Percentiles rank a stretch among this genome's conserved stretches.
These are phyloP conservation scores for Wickerhamiella occidentalis DNA, from an alignment of 805 yeast genomes.

Conservation along the genomic window DNA sequence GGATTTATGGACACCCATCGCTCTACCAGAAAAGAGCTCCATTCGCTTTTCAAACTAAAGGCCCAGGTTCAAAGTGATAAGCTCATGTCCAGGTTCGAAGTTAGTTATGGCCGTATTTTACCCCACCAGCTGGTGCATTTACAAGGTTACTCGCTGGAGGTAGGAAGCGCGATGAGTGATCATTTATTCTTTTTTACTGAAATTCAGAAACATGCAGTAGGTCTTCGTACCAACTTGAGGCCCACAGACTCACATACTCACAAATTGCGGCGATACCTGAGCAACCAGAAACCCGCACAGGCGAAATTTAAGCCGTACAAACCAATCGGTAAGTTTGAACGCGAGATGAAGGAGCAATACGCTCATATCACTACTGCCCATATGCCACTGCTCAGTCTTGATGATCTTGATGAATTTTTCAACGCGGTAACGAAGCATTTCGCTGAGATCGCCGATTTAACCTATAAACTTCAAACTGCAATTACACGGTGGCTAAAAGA, in stretches of 20 bases:
- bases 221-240: neutral
- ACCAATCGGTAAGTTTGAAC: constrained; percentile 7
- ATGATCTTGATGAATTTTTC: constrained; percentile 3
- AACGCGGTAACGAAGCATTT: neutral
- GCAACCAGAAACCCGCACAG: neutral
- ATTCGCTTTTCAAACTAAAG: neutral
- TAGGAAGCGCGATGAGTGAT: constrained; percentile 5
- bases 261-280: constrained; percentile 6
- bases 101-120: neutral
- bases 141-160: neutral
- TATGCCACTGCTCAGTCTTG: neutral
- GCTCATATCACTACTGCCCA: neutral
- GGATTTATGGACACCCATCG: neutral
- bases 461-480: neutral
- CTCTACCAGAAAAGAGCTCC: neutral
- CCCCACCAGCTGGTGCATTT: neutral
- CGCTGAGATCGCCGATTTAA: neutral
- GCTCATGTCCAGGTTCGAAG: constrained; percentile 6
- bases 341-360: constrained; percentile 7
- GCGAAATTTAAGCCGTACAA: neutral
- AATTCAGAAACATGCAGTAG: constrained; percentile 2
- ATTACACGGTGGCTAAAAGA: constrained; percentile 1
- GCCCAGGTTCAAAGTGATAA: constrained; percentile 2
- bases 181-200: constrained; percentile 8
- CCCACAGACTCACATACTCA: constrained; percentile 5